Percentiles rank a stretch among this genome's conserved stretches.
Conservation (phyloP, 1,284 basidiomycete species). For the Uromyces viciae-fabae region DNA sequence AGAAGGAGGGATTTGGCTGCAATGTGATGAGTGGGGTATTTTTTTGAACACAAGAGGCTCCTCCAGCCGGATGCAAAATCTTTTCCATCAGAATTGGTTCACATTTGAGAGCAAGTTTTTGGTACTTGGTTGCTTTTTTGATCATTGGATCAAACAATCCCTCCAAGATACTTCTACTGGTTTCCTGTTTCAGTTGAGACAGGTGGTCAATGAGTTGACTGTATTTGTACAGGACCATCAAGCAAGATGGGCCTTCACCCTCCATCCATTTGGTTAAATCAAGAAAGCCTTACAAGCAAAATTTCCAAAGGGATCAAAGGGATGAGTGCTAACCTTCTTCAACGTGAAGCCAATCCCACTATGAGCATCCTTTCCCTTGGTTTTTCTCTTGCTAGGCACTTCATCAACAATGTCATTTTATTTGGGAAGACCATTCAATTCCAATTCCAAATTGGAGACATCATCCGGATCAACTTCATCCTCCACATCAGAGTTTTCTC, state of each 20-base stretch:
- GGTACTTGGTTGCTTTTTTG: background rate
- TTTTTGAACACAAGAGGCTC: background rate
- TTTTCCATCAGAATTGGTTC: background rate
- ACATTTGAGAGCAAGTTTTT: background rate
- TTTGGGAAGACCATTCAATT: background rate
- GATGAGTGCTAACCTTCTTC: background rate
- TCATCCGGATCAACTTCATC: background rate
- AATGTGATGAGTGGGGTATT: background rate
- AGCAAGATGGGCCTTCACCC: background rate
- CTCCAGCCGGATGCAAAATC: background rate
- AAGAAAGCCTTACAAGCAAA: background rate
- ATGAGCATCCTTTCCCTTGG: background rate
- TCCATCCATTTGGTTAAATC: conserved; percentile 1
- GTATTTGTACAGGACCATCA: background rate
- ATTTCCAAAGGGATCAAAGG: background rate
- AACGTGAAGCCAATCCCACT: conserved; percentile 3
- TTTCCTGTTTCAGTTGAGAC: background rate
- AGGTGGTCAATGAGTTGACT: background rate
- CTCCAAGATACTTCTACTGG: background rate
- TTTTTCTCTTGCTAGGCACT: background rate
- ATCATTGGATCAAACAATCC: conserved; percentile 7
- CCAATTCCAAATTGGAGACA: no score
- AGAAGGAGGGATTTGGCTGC: background rate
- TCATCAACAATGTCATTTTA: no score
- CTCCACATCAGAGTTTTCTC: background rate